Evolutionary conservation across 805 yeast genomes (phyloP).

Genomic region (Nakazawaea wyomingensis): DNA sequence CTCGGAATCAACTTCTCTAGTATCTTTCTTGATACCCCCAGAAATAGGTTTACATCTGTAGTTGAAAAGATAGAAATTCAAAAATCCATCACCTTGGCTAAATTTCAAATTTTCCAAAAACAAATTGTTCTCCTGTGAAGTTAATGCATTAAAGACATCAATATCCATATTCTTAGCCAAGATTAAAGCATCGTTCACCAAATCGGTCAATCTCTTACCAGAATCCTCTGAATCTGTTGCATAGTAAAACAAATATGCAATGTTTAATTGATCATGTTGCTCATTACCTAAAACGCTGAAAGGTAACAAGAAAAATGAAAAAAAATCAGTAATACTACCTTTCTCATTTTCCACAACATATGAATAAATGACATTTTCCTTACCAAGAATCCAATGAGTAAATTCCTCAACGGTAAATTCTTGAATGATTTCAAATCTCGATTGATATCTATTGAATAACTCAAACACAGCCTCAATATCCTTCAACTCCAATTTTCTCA

Average conservation of each 20-base stretch:
- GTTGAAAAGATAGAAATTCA: constrained; percentile 89
- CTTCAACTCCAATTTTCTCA: constrained; percentile 48
- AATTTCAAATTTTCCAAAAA: constrained; percentile 81
- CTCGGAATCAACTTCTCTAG: constrained; percentile 46
- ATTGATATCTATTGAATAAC: constrained; percentile 58
- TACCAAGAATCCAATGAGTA: constrained; percentile 75
- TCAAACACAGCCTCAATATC: constrained; percentile 64
- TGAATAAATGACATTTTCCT: constrained; percentile 52
- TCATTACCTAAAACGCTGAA: constrained; percentile 72
- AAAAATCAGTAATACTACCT: constrained; percentile 77
- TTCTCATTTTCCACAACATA: constrained; percentile 69
- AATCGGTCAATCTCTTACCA: constrained; percentile 50
- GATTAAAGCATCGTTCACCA: constrained; percentile 73
- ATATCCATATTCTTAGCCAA: constrained; percentile 61
- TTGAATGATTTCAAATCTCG: constrained; percentile 70
- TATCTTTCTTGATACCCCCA: constrained; percentile 68
- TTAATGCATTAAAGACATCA: constrained; percentile 91
- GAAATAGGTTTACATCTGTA: constrained; percentile 74
- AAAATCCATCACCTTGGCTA: constrained; percentile 89
- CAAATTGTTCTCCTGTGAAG: constrained; percentile 83
- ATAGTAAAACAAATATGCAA: constrained; percentile 87
- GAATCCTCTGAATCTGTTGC: constrained; percentile 61
- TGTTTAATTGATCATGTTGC: constrained; percentile 61
- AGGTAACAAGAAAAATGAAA: constrained; percentile 86
- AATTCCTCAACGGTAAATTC: constrained; percentile 61